A percentile compares a stretch with the other conserved stretches of the same genome.
These are phyloP conservation scores for Pichia manshurica DNA, from an alignment of 805 yeast species.

Conservation along the genomic window DNA sequence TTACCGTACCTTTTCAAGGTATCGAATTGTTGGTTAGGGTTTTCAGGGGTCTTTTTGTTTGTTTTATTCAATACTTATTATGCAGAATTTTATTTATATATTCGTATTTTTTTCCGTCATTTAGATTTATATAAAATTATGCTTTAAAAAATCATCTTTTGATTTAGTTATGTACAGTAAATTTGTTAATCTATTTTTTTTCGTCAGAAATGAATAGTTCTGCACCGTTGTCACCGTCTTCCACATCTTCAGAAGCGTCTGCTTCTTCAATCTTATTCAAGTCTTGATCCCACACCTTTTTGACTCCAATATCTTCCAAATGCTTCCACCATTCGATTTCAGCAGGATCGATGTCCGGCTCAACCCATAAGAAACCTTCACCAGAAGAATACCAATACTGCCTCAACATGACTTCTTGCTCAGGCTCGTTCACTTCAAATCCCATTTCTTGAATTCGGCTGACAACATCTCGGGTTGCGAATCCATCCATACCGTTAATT, in stretches of 20 bases:
- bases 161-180: no score
- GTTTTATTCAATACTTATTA: no score
- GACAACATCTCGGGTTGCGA: conserved; percentile 31
- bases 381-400: conserved; percentile 88
- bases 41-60: no score
- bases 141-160: no score
- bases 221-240: conserved; percentile 15
- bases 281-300: conserved; percentile 28
- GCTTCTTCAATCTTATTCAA: conserved; percentile 19
- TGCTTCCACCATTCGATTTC: conserved; percentile 40
- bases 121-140: neutral
- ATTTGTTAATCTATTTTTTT: conserved; percentile 1
- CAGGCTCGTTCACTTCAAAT: conserved; percentile 43
- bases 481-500: conserved; percentile 40
- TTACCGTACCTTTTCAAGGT: no score
- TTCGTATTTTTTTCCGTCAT: neutral
- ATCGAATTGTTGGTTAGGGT: no score
- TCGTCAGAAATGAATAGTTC: conserved; percentile 16
- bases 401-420: conserved; percentile 61
- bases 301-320: conserved; percentile 26
- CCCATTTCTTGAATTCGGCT: conserved; percentile 32
- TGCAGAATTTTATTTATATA: no score
- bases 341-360: conserved; percentile 88
- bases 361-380: conserved; percentile 83
- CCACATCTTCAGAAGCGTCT: conserved; percentile 12